A percentile compares a stretch with the other conserved stretches of the same genome.
phyloP scores from a whole-genome alignment of 345 rosid genomes.

The Salix udensis region DNA sequence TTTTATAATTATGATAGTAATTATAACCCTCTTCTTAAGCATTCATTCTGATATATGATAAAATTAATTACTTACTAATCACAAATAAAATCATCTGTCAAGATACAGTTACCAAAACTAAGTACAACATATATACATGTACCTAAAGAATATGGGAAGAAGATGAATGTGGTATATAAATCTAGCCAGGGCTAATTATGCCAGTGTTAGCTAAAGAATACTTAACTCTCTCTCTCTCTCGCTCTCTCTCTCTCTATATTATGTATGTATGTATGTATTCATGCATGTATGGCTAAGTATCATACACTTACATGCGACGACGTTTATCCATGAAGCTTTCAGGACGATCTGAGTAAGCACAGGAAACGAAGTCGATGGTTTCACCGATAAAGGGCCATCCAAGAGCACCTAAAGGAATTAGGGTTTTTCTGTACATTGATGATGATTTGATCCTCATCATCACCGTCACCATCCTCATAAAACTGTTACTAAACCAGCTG shows the following conservation, averaged over 20 bases:
- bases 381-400: slow-evolving; percentile 95
- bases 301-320: slow-evolving; percentile 46
- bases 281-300: too few species aligned
- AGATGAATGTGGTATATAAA: neutral
- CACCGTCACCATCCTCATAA: slow-evolving; percentile 8
- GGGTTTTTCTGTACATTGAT: slow-evolving; percentile 12
- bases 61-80: neutral
- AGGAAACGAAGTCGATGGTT: slow-evolving; percentile 76
- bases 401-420: slow-evolving; percentile 63
- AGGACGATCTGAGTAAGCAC: slow-evolving; percentile 81
- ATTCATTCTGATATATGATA: neutral
- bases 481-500: slow-evolving; percentile 16
- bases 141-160: neutral
- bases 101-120: neutral
- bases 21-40: neutral
- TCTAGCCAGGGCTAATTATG: too few species aligned
- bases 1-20: too few species aligned
- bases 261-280: too few species aligned
- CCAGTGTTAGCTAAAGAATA: too few species aligned
- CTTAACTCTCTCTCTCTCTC: too few species aligned
- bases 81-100: neutral
- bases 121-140: neutral
- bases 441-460: slow-evolving; percentile 2
- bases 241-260: too few species aligned
- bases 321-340: slow-evolving; percentile 90